Conservation (phyloP, 2,329 filamentous ascomycete species). For the Colletotrichum sp. region DNA sequence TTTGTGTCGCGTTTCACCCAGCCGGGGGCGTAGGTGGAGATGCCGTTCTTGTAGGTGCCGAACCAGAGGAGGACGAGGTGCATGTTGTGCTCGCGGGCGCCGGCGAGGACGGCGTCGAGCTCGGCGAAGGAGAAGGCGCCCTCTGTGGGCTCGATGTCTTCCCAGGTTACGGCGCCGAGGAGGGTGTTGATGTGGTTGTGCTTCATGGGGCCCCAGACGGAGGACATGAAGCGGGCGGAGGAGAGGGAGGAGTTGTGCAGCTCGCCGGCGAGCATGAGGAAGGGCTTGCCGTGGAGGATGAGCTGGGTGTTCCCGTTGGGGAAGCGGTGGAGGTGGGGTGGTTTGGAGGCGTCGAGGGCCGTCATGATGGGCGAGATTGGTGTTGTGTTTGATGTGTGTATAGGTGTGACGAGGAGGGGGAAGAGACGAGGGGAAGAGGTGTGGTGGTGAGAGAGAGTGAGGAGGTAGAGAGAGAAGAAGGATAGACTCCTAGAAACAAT, state of each 20-base stretch:
- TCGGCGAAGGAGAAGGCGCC: constrained; percentile 38
- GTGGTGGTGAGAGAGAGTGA: not conserved
- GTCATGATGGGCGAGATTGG: constrained; percentile 5
- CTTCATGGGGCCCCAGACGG: constrained; percentile 36
- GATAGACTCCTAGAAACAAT: not conserved
- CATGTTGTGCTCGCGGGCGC: constrained; percentile 35
- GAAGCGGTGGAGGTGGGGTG: constrained; percentile 24
- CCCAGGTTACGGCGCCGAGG: constrained; percentile 41
- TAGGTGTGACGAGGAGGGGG: not conserved
- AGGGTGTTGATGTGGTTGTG: constrained; percentile 39
- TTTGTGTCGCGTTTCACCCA: constrained; percentile 41
- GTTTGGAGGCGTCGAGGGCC: not conserved
- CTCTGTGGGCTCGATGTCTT: constrained; percentile 40
- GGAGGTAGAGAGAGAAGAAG: not conserved
- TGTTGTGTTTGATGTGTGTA: not conserved
- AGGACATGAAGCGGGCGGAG: constrained; percentile 36
- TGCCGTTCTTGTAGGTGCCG: constrained; percentile 43
- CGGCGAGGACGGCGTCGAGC: constrained; percentile 36
- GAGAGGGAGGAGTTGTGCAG: constrained; percentile 42
- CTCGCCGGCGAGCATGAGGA: constrained; percentile 38
- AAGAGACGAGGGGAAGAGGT: not conserved
- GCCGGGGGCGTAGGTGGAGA: constrained; percentile 37
- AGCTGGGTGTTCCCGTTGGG: constrained; percentile 36
- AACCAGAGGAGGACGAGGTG: constrained; percentile 44
- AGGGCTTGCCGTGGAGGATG: constrained; percentile 40